phyloP scores from a whole-genome alignment of 192 early-diverging fungal genomes.

The Coemansia sp. region DNA sequence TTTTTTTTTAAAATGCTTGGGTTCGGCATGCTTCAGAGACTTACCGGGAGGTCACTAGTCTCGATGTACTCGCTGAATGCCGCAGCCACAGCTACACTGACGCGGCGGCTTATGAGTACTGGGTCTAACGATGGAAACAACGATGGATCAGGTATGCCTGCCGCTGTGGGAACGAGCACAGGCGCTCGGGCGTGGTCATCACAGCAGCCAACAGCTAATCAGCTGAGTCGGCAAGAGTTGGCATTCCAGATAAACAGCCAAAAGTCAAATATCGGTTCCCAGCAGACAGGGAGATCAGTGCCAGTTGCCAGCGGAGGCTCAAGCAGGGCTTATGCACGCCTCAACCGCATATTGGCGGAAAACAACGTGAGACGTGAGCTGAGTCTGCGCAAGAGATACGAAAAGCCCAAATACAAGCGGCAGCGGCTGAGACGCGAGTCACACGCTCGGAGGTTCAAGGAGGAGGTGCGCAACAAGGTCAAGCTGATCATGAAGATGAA shows the following conservation, averaged over 20 bases:
- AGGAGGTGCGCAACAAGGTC: conserved; percentile 61
- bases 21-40: neutral
- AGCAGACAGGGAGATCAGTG: conserved; percentile 51
- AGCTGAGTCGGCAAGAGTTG: conserved; percentile 8
- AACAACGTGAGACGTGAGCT: conserved; percentile 62
- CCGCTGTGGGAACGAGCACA: too few relatives aligned
- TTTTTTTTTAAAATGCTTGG: neutral
- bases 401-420: conserved; percentile 66
- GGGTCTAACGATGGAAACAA: neutral
- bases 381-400: conserved; percentile 56
- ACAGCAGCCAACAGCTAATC: neutral
- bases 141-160: too few relatives aligned
- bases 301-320: conserved; percentile 38
- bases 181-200: too few relatives aligned
- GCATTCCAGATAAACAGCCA: conserved; percentile 14
- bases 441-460: conserved; percentile 58
- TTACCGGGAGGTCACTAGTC: neutral
- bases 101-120: neutral
- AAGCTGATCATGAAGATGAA: conserved; percentile 65
- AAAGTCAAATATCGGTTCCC: conserved; percentile 1
- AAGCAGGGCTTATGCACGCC: conserved; percentile 53
- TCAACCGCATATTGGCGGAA: conserved; percentile 57
- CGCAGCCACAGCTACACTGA: neutral
- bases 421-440: conserved; percentile 56
- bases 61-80: neutral